Base-by-base conservation (phyloP, 1,139 yeast genomes). In the Spathaspora sp. region DNA sequence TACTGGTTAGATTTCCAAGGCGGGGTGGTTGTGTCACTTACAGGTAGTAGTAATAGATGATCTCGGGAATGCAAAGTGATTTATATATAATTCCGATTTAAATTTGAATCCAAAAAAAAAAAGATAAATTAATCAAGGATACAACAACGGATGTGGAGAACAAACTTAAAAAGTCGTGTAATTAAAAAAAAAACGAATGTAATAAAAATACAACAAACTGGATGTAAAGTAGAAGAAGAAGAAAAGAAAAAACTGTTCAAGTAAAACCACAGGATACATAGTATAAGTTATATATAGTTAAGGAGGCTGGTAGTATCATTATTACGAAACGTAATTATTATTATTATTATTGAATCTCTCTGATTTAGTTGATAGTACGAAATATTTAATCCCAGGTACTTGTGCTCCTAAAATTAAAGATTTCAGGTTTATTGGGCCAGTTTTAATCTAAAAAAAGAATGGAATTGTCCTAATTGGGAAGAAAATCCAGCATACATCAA, bases 401-500 rank as follows among this genome's bases (percentile, higher is more conserved):
- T 7, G 13, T 31, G 13, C 36, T 13, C 13, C 7, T 13, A 31
- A 9, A 31, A 31, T 6, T 6, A 11, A 15, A n/a, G 36, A 13
- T 31, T 31, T 31, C 36, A 31, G n/a, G 17, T 31, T 31, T 13
- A 42, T 9, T 16, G 24, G 38, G 27, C 15, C 36, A n/a, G 40
- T 23, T 26, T n/a, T 4, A 10, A 23, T 11, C 47, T 36, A 26
- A 40, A 41, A 34, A 23, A 16, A 31, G 47, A 16, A 26, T 25
- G 33, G 15, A 41, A 23, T n/a, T 8, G 6, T 23, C 43, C 47
- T 10, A 44, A 44, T 44, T 42, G n/a, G 44, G 39, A 26, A 4
- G 4, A 9, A 24, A n/a, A 33, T 34, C 47, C 47, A 44, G 47
- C 44, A 26, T 18, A 23, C 36, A 41, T 37, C 42, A 38, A 27